Base-by-base conservation (phyloP, 257 asterid species). In the Solanum etuberosum region DNA sequence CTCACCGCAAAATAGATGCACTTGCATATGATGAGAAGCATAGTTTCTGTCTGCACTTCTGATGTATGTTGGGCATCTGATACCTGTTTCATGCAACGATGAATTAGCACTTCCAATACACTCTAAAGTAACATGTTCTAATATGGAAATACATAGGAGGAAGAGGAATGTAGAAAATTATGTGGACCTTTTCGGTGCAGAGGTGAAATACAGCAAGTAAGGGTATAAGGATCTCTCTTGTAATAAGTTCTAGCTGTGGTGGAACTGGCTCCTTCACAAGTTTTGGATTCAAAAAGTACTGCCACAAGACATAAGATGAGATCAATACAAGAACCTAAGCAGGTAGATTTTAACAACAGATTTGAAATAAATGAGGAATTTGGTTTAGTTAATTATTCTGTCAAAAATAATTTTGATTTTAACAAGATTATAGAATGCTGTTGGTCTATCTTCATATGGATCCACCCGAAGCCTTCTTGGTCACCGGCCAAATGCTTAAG, bases 231-330 rank as follows among this genome's bases (percentile, higher is more conserved):
- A 91, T 87, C 88, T 91, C 93, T 83, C 88, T 84, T 65, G 91
- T 84, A 82, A 91, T 91, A 65, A 91, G 84, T 86, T 91, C 93
- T 68, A 91, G 87, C 89, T 88, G 92, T 29, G 89, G 87, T 81
- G 93, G 93, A 68, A 91, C 93, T 65, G 93, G 93, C 88, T 91
- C 93, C 90, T 88, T 91, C 37, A 86, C 88, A 51, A 91, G 88
- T 88, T 87, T 89, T 43, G 93, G 92, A 67, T 90, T 86, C 84
- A 89, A 68, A 86, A 91, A 89, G 89, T 89, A 91, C 93, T 91
- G 93, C 43, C 61, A 61, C 76, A 57, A 51, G 61, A 87, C 51
- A 85, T 51, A 32, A 54, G 9, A 84, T 40, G 20, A 73, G 83
- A 89, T 42, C 23, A 61, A 57, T 81, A 54, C 14, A 25, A 81